Evolutionary conservation across 345 rosid species (phyloP), one percentile per base, ranked within the genome.

Genomic region (Nasturtium officinale): DNA sequence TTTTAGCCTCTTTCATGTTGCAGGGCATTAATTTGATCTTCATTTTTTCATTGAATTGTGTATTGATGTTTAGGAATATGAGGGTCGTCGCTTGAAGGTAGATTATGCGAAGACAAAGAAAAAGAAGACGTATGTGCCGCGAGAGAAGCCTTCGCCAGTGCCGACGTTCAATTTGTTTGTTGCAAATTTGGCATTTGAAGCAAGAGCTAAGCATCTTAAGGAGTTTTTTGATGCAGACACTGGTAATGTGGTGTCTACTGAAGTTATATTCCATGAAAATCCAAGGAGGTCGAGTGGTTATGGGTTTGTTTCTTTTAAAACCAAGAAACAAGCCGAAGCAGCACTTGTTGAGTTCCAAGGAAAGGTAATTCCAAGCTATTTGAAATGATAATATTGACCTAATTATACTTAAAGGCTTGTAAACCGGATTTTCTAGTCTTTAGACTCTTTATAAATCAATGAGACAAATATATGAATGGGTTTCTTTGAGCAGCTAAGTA

Each of bases 231-330:
- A 52, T 47, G 57, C 85, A 7, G 87, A 80, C 81, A 83, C 86
- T 33, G 82, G 84, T 11, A 79, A 70, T 38, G 74, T 87, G 69
- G 87, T 79, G 30, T 84, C 91, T 53, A 83, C 92, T 50, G 90
- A 87, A 75, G 75, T 89, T 62, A 71, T 89, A 78, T 89, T 81
- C 74, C 88, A 85, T 58, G 90, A 83, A n/a, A 87, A 87, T 70
- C 89, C 94, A 1, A 82, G 92, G 77, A 84, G 82, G 81, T 81
- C 92, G 18, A 80, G 96, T 51, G 96, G 97, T 8, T 88, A 89
- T 61, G 96, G 94, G 10, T 87, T 91, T 84, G 94, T 89, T 40
- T 77, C 93, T 47, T 89, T 91, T 83, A 87, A 86, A 79, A 77
- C 85, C 77, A 89, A 85, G 82, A 87, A 81, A 79, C 86, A 77